These are phyloP conservation scores for Seiridium unicorne DNA, from an alignment of 2,329 filamentous ascomycete genomes.

Conservation along the genomic window DNA sequence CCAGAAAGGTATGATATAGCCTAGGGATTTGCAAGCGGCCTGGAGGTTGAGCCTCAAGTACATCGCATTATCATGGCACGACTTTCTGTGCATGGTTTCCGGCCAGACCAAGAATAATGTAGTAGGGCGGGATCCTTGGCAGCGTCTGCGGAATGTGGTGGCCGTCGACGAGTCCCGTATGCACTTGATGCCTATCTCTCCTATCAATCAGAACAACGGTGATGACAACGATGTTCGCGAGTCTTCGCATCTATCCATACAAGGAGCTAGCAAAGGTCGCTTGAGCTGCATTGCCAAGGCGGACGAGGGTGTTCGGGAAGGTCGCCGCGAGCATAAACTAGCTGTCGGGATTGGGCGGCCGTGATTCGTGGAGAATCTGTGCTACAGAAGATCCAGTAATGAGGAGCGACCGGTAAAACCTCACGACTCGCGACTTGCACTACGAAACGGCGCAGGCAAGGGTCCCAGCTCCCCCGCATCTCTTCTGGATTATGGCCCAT, in stretches of 20 bases:
- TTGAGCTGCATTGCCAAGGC: background rate
- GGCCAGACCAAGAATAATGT: background rate
- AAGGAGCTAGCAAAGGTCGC: background rate
- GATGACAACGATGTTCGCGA: background rate
- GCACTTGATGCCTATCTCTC: background rate
- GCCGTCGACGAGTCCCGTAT: background rate
- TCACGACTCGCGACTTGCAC: background rate
- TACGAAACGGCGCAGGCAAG: constrained; percentile 1
- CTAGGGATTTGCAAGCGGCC: too few species aligned
- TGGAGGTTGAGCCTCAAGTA: too few species aligned
- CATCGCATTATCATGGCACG: too few species aligned
- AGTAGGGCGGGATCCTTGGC: background rate
- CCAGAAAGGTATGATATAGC: too few species aligned
- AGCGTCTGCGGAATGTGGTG: background rate
- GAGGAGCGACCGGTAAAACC: constrained; percentile 7
- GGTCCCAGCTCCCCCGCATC: background rate
- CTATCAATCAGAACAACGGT: background rate
- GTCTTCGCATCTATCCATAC: background rate
- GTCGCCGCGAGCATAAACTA: constrained; percentile 1
- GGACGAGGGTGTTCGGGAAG: constrained; percentile 4
- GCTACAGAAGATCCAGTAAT: constrained; percentile 8
- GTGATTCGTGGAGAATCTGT: constrained; percentile 7
- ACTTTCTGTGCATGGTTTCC: too few species aligned
- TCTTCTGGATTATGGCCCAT: background rate
- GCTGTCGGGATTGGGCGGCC: background rate